phyloP scores from a whole-genome alignment of 1,284 basidiomycete species.

The Cutaneotrichosporon sp. region DNA sequence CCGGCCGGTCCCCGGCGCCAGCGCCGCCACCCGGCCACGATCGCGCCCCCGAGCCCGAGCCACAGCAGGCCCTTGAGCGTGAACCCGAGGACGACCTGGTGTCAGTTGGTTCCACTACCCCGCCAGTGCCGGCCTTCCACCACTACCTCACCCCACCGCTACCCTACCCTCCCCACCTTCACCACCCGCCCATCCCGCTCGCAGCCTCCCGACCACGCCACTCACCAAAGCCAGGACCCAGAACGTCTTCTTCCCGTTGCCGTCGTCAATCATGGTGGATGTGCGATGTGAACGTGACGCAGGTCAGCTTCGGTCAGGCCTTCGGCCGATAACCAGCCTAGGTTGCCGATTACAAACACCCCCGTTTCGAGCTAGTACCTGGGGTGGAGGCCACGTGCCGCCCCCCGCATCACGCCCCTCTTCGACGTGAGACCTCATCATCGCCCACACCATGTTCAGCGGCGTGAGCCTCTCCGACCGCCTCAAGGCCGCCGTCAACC shows the following conservation, averaged over 20 bases:
- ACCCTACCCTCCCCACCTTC: too few species aligned
- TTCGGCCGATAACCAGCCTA: not conserved
- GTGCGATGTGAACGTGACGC: not conserved
- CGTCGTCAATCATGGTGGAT: not conserved
- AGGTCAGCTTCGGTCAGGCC: not conserved
- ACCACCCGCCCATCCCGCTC: too few species aligned
- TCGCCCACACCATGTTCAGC: slow-evolving; percentile 34
- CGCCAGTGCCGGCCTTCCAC: too few species aligned
- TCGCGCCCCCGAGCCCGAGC: not conserved
- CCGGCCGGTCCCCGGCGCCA: not conserved
- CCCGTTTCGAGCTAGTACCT: not conserved
- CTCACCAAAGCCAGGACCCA: not conserved
- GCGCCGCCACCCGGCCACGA: not conserved
- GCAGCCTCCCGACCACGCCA: not conserved
- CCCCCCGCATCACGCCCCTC: not conserved
- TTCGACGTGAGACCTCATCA: not conserved
- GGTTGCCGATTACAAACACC: not conserved
- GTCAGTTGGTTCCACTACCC: not conserved
- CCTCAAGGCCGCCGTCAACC: slow-evolving; percentile 47
- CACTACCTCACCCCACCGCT: too few species aligned
- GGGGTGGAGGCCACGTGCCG: slow-evolving; percentile 1
- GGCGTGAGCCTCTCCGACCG: slow-evolving; percentile 40
- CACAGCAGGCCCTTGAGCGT: not conserved
- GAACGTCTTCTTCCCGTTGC: not conserved
- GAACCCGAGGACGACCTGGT: not conserved